phyloP scores from a whole-genome alignment of 129 eudicot genomes.

The Saussurea involucrata region DNA sequence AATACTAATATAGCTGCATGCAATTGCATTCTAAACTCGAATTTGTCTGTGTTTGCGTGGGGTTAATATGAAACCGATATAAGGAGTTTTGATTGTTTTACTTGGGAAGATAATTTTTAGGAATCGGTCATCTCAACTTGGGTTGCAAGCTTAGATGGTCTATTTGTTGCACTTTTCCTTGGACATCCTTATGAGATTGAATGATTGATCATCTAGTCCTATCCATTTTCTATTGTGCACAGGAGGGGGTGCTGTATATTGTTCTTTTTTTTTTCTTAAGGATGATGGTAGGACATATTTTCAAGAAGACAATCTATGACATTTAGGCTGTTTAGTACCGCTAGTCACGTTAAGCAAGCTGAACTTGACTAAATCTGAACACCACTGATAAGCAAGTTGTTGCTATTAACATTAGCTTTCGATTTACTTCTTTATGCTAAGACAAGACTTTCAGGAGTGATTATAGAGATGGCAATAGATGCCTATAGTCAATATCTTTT shows the following conservation, averaged over 20 bases:
- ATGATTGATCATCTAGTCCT: neutral
- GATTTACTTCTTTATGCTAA: neutral
- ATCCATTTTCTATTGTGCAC: neutral
- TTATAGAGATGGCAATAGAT: neutral
- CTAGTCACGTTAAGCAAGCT: neutral
- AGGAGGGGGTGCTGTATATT: neutral
- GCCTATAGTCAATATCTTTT: neutral
- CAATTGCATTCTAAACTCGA: neutral
- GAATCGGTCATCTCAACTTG: neutral
- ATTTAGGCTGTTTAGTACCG: neutral
- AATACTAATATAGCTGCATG: constrained; percentile 5
- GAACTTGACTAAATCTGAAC: neutral
- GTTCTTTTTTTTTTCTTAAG: neutral
- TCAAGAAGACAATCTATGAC: neutral
- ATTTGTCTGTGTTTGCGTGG: neutral
- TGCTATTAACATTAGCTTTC: neutral
- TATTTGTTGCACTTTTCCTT: neutral
- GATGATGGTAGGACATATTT: neutral
- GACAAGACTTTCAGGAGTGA: neutral
- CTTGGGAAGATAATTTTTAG: neutral
- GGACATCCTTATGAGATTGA: neutral
- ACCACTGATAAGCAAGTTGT: neutral
- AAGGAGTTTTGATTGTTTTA: neutral
- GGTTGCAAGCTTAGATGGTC: neutral
- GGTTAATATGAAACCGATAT: neutral